These are phyloP conservation scores for Cyberlindnera nakhonratchasimensis DNA, from an alignment of 805 yeast genomes.

Conservation along the genomic window DNA sequence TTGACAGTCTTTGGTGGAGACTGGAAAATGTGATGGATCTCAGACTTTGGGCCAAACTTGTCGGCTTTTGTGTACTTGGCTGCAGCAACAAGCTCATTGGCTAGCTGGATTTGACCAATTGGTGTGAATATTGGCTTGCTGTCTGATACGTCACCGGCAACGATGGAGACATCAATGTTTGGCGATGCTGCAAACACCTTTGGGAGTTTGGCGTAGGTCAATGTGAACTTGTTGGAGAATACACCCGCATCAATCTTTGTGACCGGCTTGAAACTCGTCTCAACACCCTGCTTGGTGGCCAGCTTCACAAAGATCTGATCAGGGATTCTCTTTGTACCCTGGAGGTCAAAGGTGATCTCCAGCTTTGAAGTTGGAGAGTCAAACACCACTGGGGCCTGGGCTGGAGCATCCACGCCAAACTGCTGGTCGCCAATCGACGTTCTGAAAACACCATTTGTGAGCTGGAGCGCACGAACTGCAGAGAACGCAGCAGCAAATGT, in stretches of 20 bases:
- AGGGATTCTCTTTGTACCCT: conserved; percentile 21
- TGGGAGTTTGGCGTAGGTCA: conserved; percentile 25
- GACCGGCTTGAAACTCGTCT: conserved; percentile 26
- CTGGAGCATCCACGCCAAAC: conserved; percentile 12
- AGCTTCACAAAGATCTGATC: conserved; percentile 25
- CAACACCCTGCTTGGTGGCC: conserved; percentile 21
- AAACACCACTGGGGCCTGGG: conserved; percentile 14
- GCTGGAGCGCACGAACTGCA: conserved; percentile 17
- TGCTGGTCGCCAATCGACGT: conserved; percentile 12
- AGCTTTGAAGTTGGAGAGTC: conserved; percentile 16
- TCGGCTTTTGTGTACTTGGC: conserved; percentile 16
- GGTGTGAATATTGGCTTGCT: conserved; percentile 11
- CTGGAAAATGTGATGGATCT: conserved; percentile 29
- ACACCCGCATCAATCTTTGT: conserved; percentile 12
- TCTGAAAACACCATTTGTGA: conserved; percentile 19
- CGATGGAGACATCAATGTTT: conserved; percentile 15
- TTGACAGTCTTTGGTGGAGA: conserved; percentile 23
- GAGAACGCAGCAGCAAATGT: conserved; percentile 14
- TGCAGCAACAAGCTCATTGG: conserved; percentile 17
- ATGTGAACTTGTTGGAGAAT: conserved; percentile 13
- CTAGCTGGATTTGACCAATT: conserved; percentile 23
- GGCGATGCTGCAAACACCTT: conserved; percentile 20
- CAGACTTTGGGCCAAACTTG: conserved; percentile 25
- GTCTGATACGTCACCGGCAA: conserved; percentile 18
- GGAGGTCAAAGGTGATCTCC: conserved; percentile 21